Evolutionary conservation across 805 yeast genomes (phyloP), one percentile per base, ranked within the genome.

Genomic region (Wickerhamomyces kurtzmanii): DNA sequence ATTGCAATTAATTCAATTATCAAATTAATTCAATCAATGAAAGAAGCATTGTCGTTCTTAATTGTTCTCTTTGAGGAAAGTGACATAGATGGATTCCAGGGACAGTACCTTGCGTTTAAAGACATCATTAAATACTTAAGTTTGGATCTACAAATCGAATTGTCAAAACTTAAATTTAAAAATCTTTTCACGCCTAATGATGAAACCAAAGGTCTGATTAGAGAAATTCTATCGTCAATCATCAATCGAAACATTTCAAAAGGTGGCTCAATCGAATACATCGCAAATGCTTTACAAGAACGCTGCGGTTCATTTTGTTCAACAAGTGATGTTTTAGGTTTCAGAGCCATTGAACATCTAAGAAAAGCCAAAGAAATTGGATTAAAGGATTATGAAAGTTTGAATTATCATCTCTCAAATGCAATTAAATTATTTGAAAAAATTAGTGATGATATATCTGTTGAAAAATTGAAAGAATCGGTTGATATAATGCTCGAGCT

Each of bases 231-330:
- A 24, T 79, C 94, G 2, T 81, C 95, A 1, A 75, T 91, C 20
- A 86, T 91, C 36, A 87, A 87, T 54, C 80, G 80, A 49, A 84
- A 82, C 39, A 86, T 91, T 32, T 66, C 83, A 21, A 74, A 82
- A 38, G 97, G 98, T n/a, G 89, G 84, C 4, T 81, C 94, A 1
- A 89, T 91, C 24, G 97, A 89, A 48, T 64, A 79, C 32, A 83
- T 89, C 28, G 94, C 96, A 1, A 75, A 77, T 20, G 75, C 87
- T 2, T 59, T 91, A 28, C 95, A 91, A 53, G 93, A 84, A 30
- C 76, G 89, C 34, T 91, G 98, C 61, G 94, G 94, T 2, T 75
- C 94, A 1, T 91, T 86, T 54, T 91, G 97, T 47, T 84, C 96
- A 0, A 74, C 94, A 11, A 84, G 81, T 39, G 98, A 91, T 53